Conservation (phyloP, 495 filamentous ascomycete species). For the Annulohypoxylon nitens region DNA sequence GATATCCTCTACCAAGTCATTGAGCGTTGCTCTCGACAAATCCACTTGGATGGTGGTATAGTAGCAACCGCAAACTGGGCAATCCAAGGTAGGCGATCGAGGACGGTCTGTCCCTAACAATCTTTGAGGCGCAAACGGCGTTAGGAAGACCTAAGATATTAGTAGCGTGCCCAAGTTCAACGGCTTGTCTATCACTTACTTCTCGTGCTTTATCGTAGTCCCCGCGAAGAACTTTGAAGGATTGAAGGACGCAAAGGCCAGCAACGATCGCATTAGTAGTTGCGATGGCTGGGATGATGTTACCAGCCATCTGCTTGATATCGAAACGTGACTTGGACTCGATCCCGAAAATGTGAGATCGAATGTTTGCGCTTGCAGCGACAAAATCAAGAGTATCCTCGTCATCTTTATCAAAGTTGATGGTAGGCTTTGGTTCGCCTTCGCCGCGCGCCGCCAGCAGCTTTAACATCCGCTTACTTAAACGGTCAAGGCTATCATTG, state of each 20-base stretch:
- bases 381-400: slow-evolving; percentile 96
- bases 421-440: slow-evolving; percentile 68
- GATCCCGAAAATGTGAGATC: slow-evolving; percentile 87
- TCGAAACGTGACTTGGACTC: slow-evolving; percentile 92
- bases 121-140: slow-evolving; percentile 80
- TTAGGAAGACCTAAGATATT: slow-evolving; percentile 77
- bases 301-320: slow-evolving; percentile 99
- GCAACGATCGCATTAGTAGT: slow-evolving; percentile 98
- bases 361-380: slow-evolving; percentile 86
- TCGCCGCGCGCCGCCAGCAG: slow-evolving; percentile 64
- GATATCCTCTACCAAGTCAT: slow-evolving; percentile 82
- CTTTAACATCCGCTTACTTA: slow-evolving; percentile 78
- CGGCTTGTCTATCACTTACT: slow-evolving; percentile 47
- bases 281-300: slow-evolving; percentile 98
- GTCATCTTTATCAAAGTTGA: slow-evolving; percentile 97
- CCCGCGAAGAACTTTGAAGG: slow-evolving; percentile 87
- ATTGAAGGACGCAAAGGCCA: slow-evolving; percentile 90
- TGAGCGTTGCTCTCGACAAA: slow-evolving; percentile 78
- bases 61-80: slow-evolving; percentile 83
- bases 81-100: slow-evolving; percentile 80
- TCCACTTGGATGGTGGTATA: slow-evolving; percentile 76
- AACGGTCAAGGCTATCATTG: slow-evolving; percentile 80
- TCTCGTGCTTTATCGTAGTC: slow-evolving; percentile 74
- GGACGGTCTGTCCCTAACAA: slow-evolving; percentile 79
- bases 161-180: slow-evolving; percentile 31